Percentiles rank a stretch among this genome's conserved stretches.
Evolutionary conservation across 2,329 filamentous ascomycete genomes (phyloP).

Genomic region (Cladosporium sp.): DNA sequence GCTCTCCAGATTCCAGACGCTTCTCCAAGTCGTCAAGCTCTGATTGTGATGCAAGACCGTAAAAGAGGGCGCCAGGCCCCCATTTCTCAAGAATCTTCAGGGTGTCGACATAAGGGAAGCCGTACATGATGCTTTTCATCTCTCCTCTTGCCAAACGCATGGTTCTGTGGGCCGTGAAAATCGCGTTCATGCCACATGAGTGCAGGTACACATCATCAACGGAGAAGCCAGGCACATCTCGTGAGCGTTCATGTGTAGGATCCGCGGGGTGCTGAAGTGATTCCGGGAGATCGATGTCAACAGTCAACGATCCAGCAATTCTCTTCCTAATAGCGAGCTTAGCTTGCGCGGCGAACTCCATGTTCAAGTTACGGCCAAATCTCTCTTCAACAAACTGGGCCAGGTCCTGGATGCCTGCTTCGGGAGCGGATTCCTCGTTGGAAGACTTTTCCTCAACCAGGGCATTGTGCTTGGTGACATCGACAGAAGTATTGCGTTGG

Average conservation of each 20-base stretch:
- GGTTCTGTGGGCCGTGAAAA: slow-evolving; percentile 79
- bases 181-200: slow-evolving; percentile 89
- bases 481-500: slow-evolving; percentile 57
- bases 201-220: slow-evolving; percentile 88
- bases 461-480: slow-evolving; percentile 28
- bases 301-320: slow-evolving; percentile 79
- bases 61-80: slow-evolving; percentile 82
- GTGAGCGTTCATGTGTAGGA: slow-evolving; percentile 30
- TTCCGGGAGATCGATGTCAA: slow-evolving; percentile 62
- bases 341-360: slow-evolving; percentile 72
- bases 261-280: slow-evolving; percentile 44
- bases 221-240: slow-evolving; percentile 57
- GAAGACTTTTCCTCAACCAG: slow-evolving; percentile 12
- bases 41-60: slow-evolving; percentile 69
- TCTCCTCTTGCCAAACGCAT: slow-evolving; percentile 61
- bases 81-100: slow-evolving; percentile 94
- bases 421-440: slow-evolving; percentile 19
- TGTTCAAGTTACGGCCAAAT: slow-evolving; percentile 84
- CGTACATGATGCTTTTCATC: slow-evolving; percentile 78
- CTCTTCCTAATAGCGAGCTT: slow-evolving; percentile 79
- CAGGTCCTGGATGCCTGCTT: slow-evolving; percentile 57
- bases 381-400: slow-evolving; percentile 85
- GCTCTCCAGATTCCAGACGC: slow-evolving; percentile 66
- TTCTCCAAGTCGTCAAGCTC: slow-evolving; percentile 81
- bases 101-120: slow-evolving; percentile 97